Conservation (phyloP, 139 green algal species). For the Protoeuglena noctilucae region DNA sequence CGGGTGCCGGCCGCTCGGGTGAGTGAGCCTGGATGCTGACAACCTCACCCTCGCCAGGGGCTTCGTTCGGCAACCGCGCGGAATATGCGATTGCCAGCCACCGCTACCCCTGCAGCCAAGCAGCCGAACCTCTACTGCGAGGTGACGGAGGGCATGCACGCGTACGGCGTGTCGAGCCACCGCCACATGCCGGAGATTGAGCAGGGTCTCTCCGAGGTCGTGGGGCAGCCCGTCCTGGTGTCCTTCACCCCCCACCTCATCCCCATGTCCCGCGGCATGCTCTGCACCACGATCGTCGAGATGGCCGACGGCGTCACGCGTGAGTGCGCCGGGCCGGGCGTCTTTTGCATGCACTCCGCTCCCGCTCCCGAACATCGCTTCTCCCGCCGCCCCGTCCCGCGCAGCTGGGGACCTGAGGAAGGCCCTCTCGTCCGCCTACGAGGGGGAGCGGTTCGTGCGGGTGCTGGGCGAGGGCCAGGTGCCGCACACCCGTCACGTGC, state of each 20-base stretch:
- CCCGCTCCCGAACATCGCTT: too few species aligned
- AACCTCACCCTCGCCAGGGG: too few species aligned
- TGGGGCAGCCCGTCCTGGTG: slow-evolving; percentile 32
- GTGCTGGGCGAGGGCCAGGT: slow-evolving; percentile 53
- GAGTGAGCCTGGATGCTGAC: too few species aligned
- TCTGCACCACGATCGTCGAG: slow-evolving; percentile 87
- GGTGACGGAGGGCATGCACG: slow-evolving; percentile 63
- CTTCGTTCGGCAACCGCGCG: too few species aligned
- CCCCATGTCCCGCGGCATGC: slow-evolving; percentile 89
- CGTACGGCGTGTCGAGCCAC: slow-evolving; percentile 68
- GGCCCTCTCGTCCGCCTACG: slow-evolving; percentile 42
- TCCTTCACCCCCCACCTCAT: slow-evolving; percentile 97
- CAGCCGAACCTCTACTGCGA: slow-evolving; percentile 84
- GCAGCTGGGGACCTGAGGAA: too few species aligned
- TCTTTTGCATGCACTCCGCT: too few species aligned
- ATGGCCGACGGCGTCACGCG: slow-evolving; percentile 42
- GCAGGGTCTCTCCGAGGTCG: slow-evolving; percentile 21
- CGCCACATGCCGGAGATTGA: slow-evolving; percentile 96
- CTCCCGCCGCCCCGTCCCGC: too few species aligned
- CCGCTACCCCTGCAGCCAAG: slow-evolving; percentile 75
- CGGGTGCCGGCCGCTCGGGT: slow-evolving; percentile 4
- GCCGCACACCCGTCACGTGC: slow-evolving; percentile 82
- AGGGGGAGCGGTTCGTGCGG: slow-evolving; percentile 59
- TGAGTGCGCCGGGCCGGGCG: slow-evolving; percentile 44
- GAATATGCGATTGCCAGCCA: too few species aligned